These are phyloP conservation scores for Bjerkandera adusta DNA, from an alignment of 1,284 basidiomycete genomes.

Conservation along the genomic window DNA sequence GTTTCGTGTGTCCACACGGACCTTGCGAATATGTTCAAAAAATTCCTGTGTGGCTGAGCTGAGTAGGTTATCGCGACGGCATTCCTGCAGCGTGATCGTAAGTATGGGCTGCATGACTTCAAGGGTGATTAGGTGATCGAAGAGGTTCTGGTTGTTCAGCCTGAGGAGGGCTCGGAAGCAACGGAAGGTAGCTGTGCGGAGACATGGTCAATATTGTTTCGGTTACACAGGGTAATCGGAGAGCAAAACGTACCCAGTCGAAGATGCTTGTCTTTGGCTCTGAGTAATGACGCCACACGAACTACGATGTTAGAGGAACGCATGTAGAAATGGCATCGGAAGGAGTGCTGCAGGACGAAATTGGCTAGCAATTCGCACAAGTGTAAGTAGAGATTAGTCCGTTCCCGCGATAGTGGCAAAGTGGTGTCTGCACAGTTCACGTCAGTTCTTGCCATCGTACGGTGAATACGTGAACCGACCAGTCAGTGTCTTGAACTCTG, in stretches of 20 bases:
- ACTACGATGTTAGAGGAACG: conserved; percentile 75
- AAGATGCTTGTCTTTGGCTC: conserved; percentile 87
- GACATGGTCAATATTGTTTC: conserved; percentile 9
- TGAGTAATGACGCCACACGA: conserved; percentile 78
- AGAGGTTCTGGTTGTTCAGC: conserved; percentile 85
- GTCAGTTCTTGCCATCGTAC: too few species aligned
- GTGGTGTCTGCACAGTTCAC: conserved; percentile 53
- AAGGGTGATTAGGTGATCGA: conserved; percentile 82
- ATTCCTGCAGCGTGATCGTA: conserved; percentile 80
- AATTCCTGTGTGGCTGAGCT: conserved; percentile 95
- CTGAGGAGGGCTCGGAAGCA: conserved; percentile 88
- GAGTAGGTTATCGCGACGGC: conserved; percentile 86
- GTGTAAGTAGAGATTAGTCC: conserved; percentile 76
- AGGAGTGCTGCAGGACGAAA: conserved; percentile 85
- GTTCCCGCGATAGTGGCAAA: conserved; percentile 63
- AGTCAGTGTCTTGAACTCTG: conserved; percentile 67
- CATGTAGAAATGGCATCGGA: conserved; percentile 89
- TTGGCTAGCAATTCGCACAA: conserved; percentile 90
- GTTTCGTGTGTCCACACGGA: conserved; percentile 34
- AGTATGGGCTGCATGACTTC: conserved; percentile 84
- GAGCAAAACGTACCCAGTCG: conserved; percentile 66
- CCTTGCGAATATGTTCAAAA: conserved; percentile 87
- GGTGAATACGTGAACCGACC: conserved; percentile 41
- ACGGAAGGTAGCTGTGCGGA: conserved; percentile 74
- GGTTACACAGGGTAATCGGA: neutral